A percentile compares a stretch with the other conserved stretches of the same genome.
Conservation (phyloP, 2,329 filamentous ascomycete genomes). For the Akanthomyces muscarius region DNA sequence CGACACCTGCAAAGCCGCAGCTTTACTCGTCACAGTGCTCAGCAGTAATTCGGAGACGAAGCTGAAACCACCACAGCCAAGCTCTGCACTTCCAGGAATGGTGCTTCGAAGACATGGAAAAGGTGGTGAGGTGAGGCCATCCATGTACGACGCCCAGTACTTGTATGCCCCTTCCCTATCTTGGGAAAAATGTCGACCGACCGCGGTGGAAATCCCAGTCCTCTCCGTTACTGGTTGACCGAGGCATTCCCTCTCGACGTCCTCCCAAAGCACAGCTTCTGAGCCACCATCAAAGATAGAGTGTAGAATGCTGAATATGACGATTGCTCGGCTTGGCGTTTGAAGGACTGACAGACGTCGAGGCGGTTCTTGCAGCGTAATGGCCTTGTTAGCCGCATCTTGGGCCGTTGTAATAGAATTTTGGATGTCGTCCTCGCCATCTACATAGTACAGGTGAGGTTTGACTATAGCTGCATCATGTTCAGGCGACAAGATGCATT, state of each 20-base stretch:
- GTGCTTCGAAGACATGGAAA: constrained; percentile 7
- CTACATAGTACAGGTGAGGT: not conserved
- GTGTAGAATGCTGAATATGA: constrained; percentile 3
- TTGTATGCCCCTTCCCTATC: not conserved
- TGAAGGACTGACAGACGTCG: constrained; percentile 1
- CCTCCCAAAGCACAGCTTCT: constrained; percentile 3
- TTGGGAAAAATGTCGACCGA: not conserved
- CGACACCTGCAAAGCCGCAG: not conserved
- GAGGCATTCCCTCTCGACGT: constrained; percentile 2
- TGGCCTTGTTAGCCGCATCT: not conserved
- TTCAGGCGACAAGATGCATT: not conserved
- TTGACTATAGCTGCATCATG: not conserved
- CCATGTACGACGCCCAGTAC: constrained; percentile 3
- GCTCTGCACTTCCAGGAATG: not conserved
- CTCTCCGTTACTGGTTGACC: not conserved
- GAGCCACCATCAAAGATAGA: constrained; percentile 7
- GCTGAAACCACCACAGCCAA: constrained; percentile 2
- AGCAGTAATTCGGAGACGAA: not conserved
- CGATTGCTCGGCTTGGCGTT: not conserved
- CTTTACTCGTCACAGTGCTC: not conserved
- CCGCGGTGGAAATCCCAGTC: constrained; percentile 3
- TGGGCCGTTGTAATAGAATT: not conserved
- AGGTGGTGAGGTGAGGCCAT: not conserved
- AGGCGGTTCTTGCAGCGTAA: not conserved
- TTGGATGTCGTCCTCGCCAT: not conserved